Evolutionary conservation across 192 early-diverging fungal species (phyloP).

Genomic region (Coemansia pectinata): DNA sequence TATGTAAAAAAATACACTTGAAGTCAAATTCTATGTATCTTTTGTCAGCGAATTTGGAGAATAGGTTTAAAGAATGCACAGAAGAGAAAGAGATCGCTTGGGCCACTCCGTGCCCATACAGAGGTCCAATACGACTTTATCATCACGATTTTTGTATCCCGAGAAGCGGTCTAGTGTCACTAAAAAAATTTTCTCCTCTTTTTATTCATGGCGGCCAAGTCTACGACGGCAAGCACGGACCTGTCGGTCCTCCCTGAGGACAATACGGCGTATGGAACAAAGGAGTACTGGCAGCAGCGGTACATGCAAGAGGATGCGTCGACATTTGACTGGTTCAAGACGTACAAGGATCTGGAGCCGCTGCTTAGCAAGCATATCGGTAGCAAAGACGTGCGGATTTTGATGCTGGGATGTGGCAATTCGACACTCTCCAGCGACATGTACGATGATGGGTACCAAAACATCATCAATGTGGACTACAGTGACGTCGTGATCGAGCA

Average conservation of each 20-base stretch:
- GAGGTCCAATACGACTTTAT: background rate
- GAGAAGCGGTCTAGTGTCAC: background rate
- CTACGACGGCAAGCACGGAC: conserved; percentile 33
- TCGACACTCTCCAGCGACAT: conserved; percentile 75
- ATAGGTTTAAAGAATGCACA: background rate
- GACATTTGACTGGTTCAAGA: conserved; percentile 91
- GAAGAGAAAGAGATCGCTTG: background rate
- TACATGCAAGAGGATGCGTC: conserved; percentile 53
- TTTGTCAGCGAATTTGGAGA: background rate
- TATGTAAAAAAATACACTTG: background rate
- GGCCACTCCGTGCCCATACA: background rate
- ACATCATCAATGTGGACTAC: conserved; percentile 82
- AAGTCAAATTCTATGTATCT: background rate
- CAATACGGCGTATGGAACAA: conserved; percentile 70
- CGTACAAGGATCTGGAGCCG: conserved; percentile 69
- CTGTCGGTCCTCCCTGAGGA: conserved; percentile 59
- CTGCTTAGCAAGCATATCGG: conserved; percentile 59
- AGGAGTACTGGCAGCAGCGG: conserved; percentile 78
- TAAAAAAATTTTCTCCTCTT: background rate
- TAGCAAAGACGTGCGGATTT: conserved; percentile 60
- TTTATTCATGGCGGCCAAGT: background rate
- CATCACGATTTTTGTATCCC: background rate
- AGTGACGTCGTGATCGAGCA: conserved; percentile 73
- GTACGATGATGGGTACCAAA: conserved; percentile 73
- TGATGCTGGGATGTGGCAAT: conserved; percentile 91